These are phyloP conservation scores for Candida palmyrensis DNA, from an alignment of 805 yeast species.

Conservation along the genomic window DNA sequence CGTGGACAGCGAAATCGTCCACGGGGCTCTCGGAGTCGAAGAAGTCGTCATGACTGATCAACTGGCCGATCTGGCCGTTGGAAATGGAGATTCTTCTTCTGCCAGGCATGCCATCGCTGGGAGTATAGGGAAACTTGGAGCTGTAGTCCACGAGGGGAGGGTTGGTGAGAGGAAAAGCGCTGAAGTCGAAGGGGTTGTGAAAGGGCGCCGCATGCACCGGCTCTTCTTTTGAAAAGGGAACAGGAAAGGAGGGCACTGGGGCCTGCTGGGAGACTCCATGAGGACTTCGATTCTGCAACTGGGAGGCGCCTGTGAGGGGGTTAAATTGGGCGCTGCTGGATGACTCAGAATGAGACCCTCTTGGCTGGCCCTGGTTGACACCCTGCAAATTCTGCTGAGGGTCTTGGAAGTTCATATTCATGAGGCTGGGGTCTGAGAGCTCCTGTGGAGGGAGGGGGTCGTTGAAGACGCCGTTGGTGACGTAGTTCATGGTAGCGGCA, in stretches of 20 bases:
- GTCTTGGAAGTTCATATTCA: too few species aligned
- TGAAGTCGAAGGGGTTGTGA: conserved; percentile 35
- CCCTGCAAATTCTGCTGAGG: too few species aligned
- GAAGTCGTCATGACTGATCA: conserved; percentile 43
- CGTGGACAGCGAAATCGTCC: conserved; percentile 12
- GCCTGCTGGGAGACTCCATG: background rate
- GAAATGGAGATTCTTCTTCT: conserved; percentile 75
- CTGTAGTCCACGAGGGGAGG: conserved; percentile 44
- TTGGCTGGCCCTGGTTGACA: too few species aligned
- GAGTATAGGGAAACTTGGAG: conserved; percentile 27
- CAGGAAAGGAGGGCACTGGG: too few species aligned
- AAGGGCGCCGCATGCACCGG: conserved; percentile 10
- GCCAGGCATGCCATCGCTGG: conserved; percentile 29
- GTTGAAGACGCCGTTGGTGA: too few species aligned
- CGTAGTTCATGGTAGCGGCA: too few species aligned
- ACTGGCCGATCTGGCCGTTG: conserved; percentile 81
- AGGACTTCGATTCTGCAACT: background rate
- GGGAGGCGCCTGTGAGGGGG: background rate
- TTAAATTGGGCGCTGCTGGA: background rate
- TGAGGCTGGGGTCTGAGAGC: too few species aligned
- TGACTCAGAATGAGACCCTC: background rate
- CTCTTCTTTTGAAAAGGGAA: background rate
- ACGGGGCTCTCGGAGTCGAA: conserved; percentile 20
- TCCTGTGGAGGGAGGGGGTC: too few species aligned
- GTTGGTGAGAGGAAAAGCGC: conserved; percentile 39